Base-by-base conservation (phyloP, 2,329 filamentous ascomycete species). In the Clonostachys rosea region DNA sequence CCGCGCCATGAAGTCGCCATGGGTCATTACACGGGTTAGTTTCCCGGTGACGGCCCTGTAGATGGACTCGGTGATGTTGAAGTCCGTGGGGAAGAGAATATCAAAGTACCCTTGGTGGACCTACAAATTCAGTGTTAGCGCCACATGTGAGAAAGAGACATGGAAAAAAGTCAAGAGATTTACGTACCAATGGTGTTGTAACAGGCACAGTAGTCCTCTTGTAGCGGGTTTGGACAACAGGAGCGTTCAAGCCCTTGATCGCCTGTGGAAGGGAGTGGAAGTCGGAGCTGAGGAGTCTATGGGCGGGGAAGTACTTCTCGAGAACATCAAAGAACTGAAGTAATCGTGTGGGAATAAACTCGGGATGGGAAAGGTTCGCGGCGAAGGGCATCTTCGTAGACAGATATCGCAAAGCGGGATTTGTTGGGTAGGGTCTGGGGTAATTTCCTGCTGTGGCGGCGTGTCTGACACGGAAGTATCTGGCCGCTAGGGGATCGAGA, bases 61-160 rank as follows among this genome's bases (percentile, higher is more conserved):
- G 56, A 97, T 83, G 58, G 90, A 84, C 67, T 97, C 91, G 68
- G 94, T 86, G 55, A 95, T 86, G 52, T 81, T 77, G 63, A 99
- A 99, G 67, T 99, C 87, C 11, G 94, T 99, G 1, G 94, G 94
- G 71, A 99, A 99, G 62, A 99, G 84, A 58, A 99, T 96, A 64
- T 99, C 95, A 63, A 99, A 99, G 69, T 96, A 97, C 42, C 94
- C 95, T 71, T 99, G 95, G 65, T 97, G 91, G 43, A 96, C 89
- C 89, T 95, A 12, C 1, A 12, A 20, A 11, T 37, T 11, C 14
- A 34, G 16, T n/a, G 24, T 42, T 35, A 12, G 8, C 45, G 47
- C 18, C 34, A 18, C 33, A 24, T 30, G 34, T 36, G 40, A 16
- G 41, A 17, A 47, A 5, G 41, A 10, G 16, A 18, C 11, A 17